These are phyloP conservation scores for Neurospora sp. DNA, from an alignment of 495 filamentous ascomycete genomes.

Conservation along the genomic window DNA sequence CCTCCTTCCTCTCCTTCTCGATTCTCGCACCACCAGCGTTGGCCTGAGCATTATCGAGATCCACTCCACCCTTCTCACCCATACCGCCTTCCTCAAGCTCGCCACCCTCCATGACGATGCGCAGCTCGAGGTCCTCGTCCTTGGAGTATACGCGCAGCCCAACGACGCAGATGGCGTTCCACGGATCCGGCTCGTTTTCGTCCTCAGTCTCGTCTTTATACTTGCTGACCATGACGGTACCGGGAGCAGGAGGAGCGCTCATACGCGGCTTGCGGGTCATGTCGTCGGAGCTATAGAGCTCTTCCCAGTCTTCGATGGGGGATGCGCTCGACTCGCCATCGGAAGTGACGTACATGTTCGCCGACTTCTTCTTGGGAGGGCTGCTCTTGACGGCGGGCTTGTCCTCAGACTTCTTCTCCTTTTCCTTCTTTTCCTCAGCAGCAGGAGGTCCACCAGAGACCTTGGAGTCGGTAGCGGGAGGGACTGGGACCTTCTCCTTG, in stretches of 20 bases:
- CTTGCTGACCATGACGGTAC: slow-evolving; percentile 25
- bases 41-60: slow-evolving; percentile 40
- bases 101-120: slow-evolving; percentile 39
- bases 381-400: slow-evolving; percentile 2
- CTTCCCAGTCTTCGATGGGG: slow-evolving; percentile 41
- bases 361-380: slow-evolving; percentile 7
- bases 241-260: slow-evolving; percentile 18
- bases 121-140: slow-evolving; percentile 35
- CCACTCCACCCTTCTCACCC: slow-evolving; percentile 39
- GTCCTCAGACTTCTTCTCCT: neutral
- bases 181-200: slow-evolving; percentile 36
- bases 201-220: slow-evolving; percentile 33
- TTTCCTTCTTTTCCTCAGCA: neutral
- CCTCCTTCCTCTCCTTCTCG: slow-evolving; percentile 14
- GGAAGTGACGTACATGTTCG: slow-evolving; percentile 24
- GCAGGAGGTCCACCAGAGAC: slow-evolving; percentile 18
- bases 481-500: slow-evolving; percentile 22
- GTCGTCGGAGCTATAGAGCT: slow-evolving; percentile 40
- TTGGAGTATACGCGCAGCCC: slow-evolving; percentile 41
- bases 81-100: slow-evolving; percentile 38
- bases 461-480: slow-evolving; percentile 10
- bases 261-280: slow-evolving; percentile 38
- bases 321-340: slow-evolving; percentile 40
- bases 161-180: slow-evolving; percentile 42
- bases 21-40: slow-evolving; percentile 36